A percentile compares a stretch with the other conserved stretches of the same genome.
These are phyloP conservation scores for Rhamnella rubrinervis DNA, from an alignment of 331 rosid species.

Conservation along the genomic window DNA sequence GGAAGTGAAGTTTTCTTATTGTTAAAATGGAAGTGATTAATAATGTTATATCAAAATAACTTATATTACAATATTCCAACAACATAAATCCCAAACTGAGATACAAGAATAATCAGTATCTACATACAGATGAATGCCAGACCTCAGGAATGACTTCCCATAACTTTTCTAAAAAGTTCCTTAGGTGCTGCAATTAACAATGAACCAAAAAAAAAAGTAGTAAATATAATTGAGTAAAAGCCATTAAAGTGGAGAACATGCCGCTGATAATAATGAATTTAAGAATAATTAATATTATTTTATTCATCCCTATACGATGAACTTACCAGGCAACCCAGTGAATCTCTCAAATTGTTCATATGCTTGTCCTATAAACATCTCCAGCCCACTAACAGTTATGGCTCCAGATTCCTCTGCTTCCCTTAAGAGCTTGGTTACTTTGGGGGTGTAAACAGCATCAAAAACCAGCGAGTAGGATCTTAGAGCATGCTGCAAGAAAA, in stretches of 20 bases:
- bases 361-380: slow-evolving; percentile 93
- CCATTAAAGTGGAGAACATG: slow-evolving; percentile 20
- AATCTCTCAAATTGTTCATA: slow-evolving; percentile 74
- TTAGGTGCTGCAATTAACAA: slow-evolving; percentile 68
- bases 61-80: too few relatives aligned
- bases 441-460: slow-evolving; percentile 91
- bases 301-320: not conserved
- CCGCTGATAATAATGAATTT: not conserved
- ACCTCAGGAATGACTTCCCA: slow-evolving; percentile 59
- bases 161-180: slow-evolving; percentile 60
- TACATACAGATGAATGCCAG: slow-evolving; percentile 5
- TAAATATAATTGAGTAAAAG: not conserved
- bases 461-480: slow-evolving; percentile 73
- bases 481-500: slow-evolving; percentile 65
- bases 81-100: too few relatives aligned
- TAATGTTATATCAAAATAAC: too few relatives aligned
- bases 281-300: not conserved
- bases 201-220: slow-evolving; percentile 12
- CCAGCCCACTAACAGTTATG: slow-evolving; percentile 62
- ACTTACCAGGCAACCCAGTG: slow-evolving; percentile 84
- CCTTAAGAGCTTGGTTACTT: slow-evolving; percentile 72
- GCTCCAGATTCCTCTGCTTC: slow-evolving; percentile 93
- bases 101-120: too few relatives aligned
- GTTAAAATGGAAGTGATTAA: too few relatives aligned
- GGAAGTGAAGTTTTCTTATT: too few relatives aligned